phyloP scores from a whole-genome alignment of 192 early-diverging fungal species.

The Podila minutissima region DNA sequence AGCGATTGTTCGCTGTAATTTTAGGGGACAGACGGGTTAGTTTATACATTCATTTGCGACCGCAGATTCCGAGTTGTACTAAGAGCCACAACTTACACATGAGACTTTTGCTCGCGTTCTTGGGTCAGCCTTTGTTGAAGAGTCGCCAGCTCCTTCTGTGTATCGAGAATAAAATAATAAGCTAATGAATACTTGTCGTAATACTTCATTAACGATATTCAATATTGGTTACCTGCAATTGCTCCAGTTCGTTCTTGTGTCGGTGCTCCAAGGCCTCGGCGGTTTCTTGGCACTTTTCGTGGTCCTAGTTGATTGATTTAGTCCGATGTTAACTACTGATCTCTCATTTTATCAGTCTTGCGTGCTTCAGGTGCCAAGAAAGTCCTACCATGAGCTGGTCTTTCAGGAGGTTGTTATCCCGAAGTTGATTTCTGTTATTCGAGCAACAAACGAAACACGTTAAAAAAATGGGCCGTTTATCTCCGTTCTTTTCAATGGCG shows the following conservation, averaged over 20 bases:
- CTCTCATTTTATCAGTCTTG: background rate
- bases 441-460: background rate
- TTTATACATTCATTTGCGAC: background rate
- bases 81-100: conserved; percentile 18
- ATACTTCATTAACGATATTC: too few species aligned
- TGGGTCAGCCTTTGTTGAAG: conserved; percentile 15
- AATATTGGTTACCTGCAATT: conserved; percentile 9
- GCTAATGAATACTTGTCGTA: background rate
- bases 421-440: conserved; percentile 27
- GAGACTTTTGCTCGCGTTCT: conserved; percentile 20
- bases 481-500: too few species aligned
- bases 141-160: conserved; percentile 16
- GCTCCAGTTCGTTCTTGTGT: conserved; percentile 27
- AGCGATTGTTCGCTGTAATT: conserved; percentile 15
- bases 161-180: background rate
- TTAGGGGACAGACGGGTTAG: background rate
- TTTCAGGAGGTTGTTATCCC: conserved; percentile 26
- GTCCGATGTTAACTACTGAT: background rate
- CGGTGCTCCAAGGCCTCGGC: conserved; percentile 17
- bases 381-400: conserved; percentile 16
- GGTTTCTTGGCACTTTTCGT: conserved; percentile 36
- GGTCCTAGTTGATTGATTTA: background rate
- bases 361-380: background rate
- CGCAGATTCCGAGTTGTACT: background rate
- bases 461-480: background rate